phyloP scores from a whole-genome alignment of 1,284 basidiomycete species.

The Sporisorium exsertum region DNA sequence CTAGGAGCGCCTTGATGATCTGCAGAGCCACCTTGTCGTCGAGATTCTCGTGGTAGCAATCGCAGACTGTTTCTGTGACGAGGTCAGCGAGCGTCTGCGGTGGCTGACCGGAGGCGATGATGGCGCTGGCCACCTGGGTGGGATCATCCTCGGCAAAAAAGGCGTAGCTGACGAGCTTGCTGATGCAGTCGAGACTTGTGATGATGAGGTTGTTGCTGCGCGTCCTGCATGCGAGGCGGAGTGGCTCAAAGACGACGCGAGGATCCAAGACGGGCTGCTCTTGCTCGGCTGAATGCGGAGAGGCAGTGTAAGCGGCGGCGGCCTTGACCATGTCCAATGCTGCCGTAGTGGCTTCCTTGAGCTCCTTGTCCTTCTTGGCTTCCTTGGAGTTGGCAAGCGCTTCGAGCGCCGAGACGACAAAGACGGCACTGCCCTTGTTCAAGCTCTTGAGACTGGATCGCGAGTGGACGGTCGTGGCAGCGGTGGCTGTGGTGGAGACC shows the following conservation, averaged over 20 bases:
- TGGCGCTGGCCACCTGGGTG: conserved; percentile 13
- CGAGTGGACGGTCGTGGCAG: conserved; percentile 51
- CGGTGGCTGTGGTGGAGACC: conserved; percentile 45
- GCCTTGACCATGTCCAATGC: conserved; percentile 67
- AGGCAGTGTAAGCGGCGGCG: conserved; percentile 36
- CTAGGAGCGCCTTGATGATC: conserved; percentile 68
- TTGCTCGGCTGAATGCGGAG: conserved; percentile 21
- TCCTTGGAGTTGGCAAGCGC: conserved; percentile 61
- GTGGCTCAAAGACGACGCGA: conserved; percentile 66
- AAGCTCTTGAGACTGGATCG: conserved; percentile 55
- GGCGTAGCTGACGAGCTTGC: conserved; percentile 67
- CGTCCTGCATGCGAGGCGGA: conserved; percentile 64
- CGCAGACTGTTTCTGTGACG: conserved; percentile 68
- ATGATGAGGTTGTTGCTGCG: conserved; percentile 61
- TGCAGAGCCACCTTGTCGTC: conserved; percentile 66
- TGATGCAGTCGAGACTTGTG: conserved; percentile 66
- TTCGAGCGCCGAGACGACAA: conserved; percentile 66
- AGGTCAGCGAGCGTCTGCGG: conserved; percentile 61
- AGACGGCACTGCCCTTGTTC: conserved; percentile 64
- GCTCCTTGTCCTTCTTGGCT: conserved; percentile 62
- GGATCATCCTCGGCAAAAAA: conserved; percentile 68
- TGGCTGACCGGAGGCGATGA: conserved; percentile 34
- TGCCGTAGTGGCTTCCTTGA: conserved; percentile 55
- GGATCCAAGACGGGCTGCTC: conserved; percentile 61
- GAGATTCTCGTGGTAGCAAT: conserved; percentile 62